phyloP scores from a whole-genome alignment of 495 filamentous ascomycete genomes.

The Podospora anserina region DNA sequence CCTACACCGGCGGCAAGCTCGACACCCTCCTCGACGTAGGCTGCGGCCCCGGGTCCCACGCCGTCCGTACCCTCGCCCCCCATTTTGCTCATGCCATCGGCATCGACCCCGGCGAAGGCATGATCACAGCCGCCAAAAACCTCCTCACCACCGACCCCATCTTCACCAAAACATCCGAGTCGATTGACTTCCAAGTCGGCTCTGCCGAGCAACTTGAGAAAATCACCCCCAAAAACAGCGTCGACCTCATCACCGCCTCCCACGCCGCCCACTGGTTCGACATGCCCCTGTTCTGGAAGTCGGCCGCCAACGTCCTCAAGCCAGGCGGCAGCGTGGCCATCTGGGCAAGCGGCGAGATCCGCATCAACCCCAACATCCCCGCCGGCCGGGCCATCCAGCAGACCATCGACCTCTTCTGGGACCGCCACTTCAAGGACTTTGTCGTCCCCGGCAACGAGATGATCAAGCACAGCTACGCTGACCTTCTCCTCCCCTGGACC shows the following conservation, averaged over 20 bases:
- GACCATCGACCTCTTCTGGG: constrained; percentile 13
- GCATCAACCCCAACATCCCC: constrained; percentile 32
- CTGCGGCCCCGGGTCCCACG: constrained; percentile 51
- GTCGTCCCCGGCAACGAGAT: constrained; percentile 14
- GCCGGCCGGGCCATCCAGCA: constrained; percentile 31
- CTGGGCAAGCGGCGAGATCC: constrained; percentile 46
- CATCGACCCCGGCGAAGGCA: constrained; percentile 50
- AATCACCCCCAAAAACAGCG: constrained; percentile 31
- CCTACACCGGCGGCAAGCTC: constrained; percentile 46
- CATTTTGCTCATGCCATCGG: constrained; percentile 51
- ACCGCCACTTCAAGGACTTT: constrained; percentile 35
- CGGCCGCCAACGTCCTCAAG: constrained; percentile 53
- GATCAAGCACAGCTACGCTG: constrained; percentile 38
- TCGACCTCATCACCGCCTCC: constrained; percentile 53
- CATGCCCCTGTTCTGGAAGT: constrained; percentile 58
- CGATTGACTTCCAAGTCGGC: constrained; percentile 44
- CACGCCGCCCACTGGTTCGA: constrained; percentile 62
- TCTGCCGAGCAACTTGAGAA: constrained; percentile 38
- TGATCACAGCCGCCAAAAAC: constrained; percentile 46
- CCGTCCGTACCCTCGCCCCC: constrained; percentile 36
- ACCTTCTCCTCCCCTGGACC: constrained; percentile 53
- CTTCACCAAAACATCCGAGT: constrained; percentile 1
- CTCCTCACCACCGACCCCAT: constrained; percentile 17
- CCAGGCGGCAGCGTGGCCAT: constrained; percentile 56
- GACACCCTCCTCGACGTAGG: constrained; percentile 53